Evolutionary conservation across 495 filamentous ascomycete species (phyloP), one percentile per base, ranked within the genome.

Genomic region (Talaromyces ruber): DNA sequence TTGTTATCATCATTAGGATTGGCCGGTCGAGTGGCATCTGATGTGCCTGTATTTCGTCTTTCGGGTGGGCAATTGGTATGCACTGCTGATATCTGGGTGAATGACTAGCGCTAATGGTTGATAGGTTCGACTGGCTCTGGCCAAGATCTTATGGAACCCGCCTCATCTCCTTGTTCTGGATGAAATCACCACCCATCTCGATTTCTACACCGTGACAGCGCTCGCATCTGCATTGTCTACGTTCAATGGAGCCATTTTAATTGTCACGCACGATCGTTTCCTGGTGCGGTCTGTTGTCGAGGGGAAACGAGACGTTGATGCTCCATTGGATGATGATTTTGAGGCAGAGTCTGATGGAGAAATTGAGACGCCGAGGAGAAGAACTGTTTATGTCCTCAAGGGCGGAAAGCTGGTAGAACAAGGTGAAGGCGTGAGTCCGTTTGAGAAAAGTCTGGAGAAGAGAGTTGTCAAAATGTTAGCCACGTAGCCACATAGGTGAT

Each of bases 131-230:
- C 73, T 89, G n/a, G 84, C 88, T 32, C 74, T 94, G 47, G 89
- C 89, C 11, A 73, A 82, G 56, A 71, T 92, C 3, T 68, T 92
- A 37, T 87, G 86, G 83, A 76, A 72, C 43, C 74, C 79, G 11
- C 90, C 90, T 52, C 89, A 91, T 28, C 76, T 89, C 25, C 80
- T 95, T 24, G 80, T 95, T 14, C 81, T 95, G 8, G 90, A 95
- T 67, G 90, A 95, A 70, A 86, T 88, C 18, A 93, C 88, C 9
- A 95, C 90, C n/a, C 90, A 93, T 75, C 74, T 95, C 37, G 90
- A 95, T 65, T 87, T 86, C 65, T 79, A 92, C 70, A 90, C 88
- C 3, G 88, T 93, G 29, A 80, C 78, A 6, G 88, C 88, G 4
- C 75, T 95, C 45, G 79, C 84, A 3, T 78, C 80, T 34, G 88